Conservation (phyloP, 129 eudicot species). For the Erigeron canadensis region DNA sequence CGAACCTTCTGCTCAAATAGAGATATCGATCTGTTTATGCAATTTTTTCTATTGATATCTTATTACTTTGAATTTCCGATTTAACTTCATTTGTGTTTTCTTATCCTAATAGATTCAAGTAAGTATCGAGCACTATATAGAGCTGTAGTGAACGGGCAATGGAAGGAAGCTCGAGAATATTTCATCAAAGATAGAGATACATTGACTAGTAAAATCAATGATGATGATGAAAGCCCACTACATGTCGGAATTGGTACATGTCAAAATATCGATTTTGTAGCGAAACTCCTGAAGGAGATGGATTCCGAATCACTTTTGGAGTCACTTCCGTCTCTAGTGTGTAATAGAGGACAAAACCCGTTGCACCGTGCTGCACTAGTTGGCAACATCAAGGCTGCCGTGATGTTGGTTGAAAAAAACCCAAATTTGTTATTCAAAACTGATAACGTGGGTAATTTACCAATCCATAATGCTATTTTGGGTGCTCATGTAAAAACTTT, state of each 20-base stretch:
- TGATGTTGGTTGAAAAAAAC: not conserved
- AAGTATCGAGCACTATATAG: too few species aligned
- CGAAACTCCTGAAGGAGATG: conserved; percentile 12
- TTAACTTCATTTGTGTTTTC: too few species aligned
- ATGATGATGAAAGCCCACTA: not conserved
- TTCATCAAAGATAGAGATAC: not conserved
- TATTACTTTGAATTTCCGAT: not conserved
- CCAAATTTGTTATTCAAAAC: too few species aligned
- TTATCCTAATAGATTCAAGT: too few species aligned
- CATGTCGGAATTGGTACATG: not conserved
- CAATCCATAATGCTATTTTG: too few species aligned
- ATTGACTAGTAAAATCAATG: not conserved
- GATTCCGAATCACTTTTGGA: not conserved
- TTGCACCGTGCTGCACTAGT: conserved; percentile 16
- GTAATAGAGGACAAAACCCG: not conserved
- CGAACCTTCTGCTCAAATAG: too few species aligned
- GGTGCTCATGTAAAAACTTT: too few species aligned
- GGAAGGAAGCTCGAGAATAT: not conserved
- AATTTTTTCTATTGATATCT: not conserved
- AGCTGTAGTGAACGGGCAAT: not conserved
- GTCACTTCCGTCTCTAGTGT: conserved; percentile 11
- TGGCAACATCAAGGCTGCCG: conserved; percentile 26
- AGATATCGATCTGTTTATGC: too few species aligned
- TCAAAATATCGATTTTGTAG: not conserved
- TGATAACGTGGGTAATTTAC: too few species aligned